phyloP scores from a whole-genome alignment of 1,284 basidiomycete genomes.

The Uromyces viciae-fabae region DNA sequence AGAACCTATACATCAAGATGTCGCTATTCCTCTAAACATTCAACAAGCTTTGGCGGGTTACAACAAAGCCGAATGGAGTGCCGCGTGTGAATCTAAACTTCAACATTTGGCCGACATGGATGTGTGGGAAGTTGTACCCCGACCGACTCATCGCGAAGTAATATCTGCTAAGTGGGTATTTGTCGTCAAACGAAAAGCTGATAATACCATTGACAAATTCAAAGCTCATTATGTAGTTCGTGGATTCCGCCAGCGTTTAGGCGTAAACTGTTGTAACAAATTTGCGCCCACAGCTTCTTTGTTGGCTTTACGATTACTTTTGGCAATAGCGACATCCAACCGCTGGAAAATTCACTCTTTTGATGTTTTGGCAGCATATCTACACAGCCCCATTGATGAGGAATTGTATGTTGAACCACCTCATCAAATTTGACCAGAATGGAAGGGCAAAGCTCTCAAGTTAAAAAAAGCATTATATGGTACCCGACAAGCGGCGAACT shows the following conservation, averaged over 20 bases:
- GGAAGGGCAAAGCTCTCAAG: background rate
- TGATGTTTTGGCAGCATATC: background rate
- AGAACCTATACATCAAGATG: background rate
- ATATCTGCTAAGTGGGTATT: background rate
- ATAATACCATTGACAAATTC: background rate
- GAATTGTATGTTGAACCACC: background rate
- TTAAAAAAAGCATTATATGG: conserved; percentile 3
- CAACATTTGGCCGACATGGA: background rate
- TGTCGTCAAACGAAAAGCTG: background rate
- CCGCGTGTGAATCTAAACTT: background rate
- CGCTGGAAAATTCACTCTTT: background rate
- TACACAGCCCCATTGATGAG: background rate
- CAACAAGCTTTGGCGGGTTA: background rate
- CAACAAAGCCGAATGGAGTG: background rate
- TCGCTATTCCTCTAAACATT: background rate
- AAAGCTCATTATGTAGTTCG: conserved; percentile 19
- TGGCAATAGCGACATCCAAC: background rate
- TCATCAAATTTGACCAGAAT: background rate
- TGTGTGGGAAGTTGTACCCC: background rate
- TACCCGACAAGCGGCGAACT: background rate
- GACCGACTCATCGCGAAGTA: background rate
- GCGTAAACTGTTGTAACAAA: background rate
- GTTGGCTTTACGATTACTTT: background rate
- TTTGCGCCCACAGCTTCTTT: background rate
- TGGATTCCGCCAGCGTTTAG: background rate